Conservation (phyloP, 2,329 filamentous ascomycete species). For the Thelonectria discophora region DNA sequence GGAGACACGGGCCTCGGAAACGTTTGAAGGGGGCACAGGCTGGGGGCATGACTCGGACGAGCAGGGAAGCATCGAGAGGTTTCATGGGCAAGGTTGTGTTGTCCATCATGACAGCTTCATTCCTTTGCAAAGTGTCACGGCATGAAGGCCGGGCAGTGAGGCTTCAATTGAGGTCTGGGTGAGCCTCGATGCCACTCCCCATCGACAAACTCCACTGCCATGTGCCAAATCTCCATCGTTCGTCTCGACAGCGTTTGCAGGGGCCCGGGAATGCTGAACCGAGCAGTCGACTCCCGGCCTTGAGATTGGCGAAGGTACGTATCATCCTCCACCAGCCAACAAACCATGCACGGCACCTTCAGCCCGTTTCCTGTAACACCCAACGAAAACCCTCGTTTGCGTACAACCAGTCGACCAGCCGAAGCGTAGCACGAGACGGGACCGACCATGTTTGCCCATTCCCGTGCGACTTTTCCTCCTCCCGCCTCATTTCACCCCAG, state of each 20-base stretch:
- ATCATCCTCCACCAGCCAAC: not conserved
- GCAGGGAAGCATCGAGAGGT: not conserved
- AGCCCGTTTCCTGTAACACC: not conserved
- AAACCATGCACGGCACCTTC: not conserved
- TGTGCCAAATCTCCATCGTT: not conserved
- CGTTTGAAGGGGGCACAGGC: not conserved
- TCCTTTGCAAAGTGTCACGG: not conserved
- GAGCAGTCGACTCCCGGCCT: not conserved
- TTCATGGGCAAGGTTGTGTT: not conserved
- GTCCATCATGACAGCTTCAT: not conserved
- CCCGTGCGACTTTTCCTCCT: not conserved
- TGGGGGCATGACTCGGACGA: slow-evolving; percentile 12
- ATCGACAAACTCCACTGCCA: slow-evolving; percentile 3
- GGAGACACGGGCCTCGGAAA: not conserved
- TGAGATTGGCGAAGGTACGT: not conserved
- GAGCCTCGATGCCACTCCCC: too few relatives aligned
- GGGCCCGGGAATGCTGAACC: not conserved
- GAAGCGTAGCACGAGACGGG: not conserved
- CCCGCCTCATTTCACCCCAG: not conserved
- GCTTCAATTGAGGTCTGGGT: not conserved
- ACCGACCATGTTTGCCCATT: not conserved
- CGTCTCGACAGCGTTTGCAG: not conserved
- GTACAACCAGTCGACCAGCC: not conserved
- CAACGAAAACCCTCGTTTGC: not conserved
- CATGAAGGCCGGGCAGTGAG: not conserved